Conservation (phyloP, 2,329 filamentous ascomycete genomes). For the Aspergillus jensenii region DNA sequence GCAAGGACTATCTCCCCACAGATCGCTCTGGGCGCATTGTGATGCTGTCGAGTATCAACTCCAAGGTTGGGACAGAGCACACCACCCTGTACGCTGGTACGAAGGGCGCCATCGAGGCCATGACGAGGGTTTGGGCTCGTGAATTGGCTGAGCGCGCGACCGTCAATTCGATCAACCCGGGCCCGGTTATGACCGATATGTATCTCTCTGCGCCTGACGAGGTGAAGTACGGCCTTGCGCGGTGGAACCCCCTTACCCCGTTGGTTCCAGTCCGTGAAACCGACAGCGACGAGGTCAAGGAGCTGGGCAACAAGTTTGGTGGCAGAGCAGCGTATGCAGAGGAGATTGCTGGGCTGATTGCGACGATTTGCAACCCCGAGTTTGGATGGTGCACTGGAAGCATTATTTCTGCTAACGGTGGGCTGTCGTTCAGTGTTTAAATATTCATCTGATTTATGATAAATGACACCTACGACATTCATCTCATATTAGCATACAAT, state of each 20-base stretch:
- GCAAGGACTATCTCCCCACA: not conserved
- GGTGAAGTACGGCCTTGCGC: not conserved
- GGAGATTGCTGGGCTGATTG: not conserved
- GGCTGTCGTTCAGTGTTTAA: not conserved
- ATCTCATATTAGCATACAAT: no score
- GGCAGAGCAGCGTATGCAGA: not conserved
- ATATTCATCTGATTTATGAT: not conserved
- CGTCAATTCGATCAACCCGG: not conserved
- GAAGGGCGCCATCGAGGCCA: not conserved
- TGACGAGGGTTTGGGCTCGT: not conserved
- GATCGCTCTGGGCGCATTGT: not conserved
- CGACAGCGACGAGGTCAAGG: not conserved
- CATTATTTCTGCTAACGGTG: not conserved
- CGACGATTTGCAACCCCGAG: not conserved
- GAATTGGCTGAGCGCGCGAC: not conserved
- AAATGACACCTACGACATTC: no score
- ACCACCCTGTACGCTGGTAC: not conserved
- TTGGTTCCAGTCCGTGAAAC: not conserved
- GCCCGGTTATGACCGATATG: not conserved
- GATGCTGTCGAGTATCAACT: not conserved
- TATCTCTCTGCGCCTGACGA: not conserved
- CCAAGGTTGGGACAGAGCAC: not conserved
- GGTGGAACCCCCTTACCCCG: not conserved
- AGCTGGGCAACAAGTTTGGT: not conserved
- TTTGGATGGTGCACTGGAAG: not conserved